These are phyloP conservation scores for Neolentinus lepideus DNA, from an alignment of 1,284 basidiomycete genomes.

Conservation along the genomic window DNA sequence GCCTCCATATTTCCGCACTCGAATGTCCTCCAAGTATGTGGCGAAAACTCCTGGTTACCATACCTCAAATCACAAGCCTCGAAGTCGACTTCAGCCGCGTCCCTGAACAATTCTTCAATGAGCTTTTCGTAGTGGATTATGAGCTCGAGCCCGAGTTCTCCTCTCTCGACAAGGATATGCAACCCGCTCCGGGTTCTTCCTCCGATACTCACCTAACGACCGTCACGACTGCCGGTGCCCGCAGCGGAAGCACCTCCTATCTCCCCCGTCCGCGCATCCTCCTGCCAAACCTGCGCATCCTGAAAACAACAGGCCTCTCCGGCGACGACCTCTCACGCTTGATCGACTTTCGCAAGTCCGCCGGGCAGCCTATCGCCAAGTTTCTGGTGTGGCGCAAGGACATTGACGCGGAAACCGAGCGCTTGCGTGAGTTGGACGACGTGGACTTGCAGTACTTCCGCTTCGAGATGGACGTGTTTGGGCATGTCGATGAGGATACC, in stretches of 20 bases:
- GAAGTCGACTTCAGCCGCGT: slow-evolving; percentile 41
- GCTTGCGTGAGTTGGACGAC: neutral
- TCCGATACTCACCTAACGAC: neutral
- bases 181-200: neutral
- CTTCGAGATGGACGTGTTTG: neutral
- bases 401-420: neutral
- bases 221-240: neutral
- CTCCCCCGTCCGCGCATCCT: neutral
- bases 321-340: neutral
- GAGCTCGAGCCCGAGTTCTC: neutral
- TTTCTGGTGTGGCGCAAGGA: neutral
- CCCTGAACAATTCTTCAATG: slow-evolving; percentile 26
- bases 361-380: neutral
- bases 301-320: neutral
- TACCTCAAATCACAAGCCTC: slow-evolving; percentile 29
- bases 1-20: slow-evolving; percentile 36
- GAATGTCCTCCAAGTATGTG: slow-evolving; percentile 33
- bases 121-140: slow-evolving; percentile 18
- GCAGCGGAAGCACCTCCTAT: neutral
- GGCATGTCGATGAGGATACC: neutral
- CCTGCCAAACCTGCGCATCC: neutral
- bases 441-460: neutral
- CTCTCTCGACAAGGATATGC: neutral
- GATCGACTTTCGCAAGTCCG: neutral
- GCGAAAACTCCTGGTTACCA: slow-evolving; percentile 27